Evolutionary conservation across 1,284 basidiomycete genomes (phyloP), one percentile per base, ranked within the genome.

Genomic region (Ceratobasidium papillatum): DNA sequence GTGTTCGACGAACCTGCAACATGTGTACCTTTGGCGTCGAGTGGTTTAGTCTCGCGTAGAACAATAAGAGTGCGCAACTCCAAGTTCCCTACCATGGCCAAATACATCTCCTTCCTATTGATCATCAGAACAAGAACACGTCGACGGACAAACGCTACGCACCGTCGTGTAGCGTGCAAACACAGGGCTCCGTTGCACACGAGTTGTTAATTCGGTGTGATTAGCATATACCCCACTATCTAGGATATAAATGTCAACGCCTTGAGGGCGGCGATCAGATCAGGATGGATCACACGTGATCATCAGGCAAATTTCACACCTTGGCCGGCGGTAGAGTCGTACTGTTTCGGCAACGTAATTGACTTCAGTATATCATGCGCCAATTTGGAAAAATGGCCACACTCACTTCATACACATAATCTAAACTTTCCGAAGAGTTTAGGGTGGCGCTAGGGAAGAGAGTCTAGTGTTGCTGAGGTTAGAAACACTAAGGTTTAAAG

Each of bases 111-210:
- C 66, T 58, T 30, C 52, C 66, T 69, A 30, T 38, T 34, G 49
- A 52, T 34, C 34, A 56, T 51, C 32, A 17, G 8, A 27, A n/a
- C 34, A 34, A 51, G 30, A 49, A 34, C 25, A 12, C 63, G 36
- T 49, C 25, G 43, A 36, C 34, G 45, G 32, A 52, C 34, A 52
- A 47, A 47, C 19, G 43, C 43, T 11, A 38, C 64, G 32, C 41
- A 69, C 66, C 66, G 66, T 69, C 30, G 66, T 69, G 54, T 69
- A 69, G 1, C 66, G 51, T 22, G 66, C 66, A 69, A 69, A 69
- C 34, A 69, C 66, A 27, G 66, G 66, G 27, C 52, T 47, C 2
- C 52, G 66, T 45, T 58, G 45, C 41, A 69, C 66, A 27, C 66
- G 66, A 32, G 45, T 58, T 30, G 14, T n/a, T 27, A 69, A 41